Percentiles rank a stretch among this genome's conserved stretches.
phyloP scores from a whole-genome alignment of 768 basidiomycete species.

The Clitopilus hobsonii region DNA sequence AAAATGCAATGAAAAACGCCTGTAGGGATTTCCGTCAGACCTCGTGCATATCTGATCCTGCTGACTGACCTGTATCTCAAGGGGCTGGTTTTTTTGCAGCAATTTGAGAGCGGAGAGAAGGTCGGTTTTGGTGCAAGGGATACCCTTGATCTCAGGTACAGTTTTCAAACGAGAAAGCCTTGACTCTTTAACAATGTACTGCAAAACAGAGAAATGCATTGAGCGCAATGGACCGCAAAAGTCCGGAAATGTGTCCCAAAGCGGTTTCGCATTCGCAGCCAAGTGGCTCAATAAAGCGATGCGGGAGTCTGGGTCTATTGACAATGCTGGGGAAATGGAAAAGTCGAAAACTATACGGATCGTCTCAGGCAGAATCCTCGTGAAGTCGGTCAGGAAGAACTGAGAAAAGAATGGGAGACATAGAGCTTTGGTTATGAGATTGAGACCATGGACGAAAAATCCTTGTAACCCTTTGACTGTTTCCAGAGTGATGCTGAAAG shows the following conservation, averaged over 20 bases:
- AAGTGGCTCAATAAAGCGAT: slow-evolving; percentile 36
- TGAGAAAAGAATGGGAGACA: slow-evolving; percentile 37
- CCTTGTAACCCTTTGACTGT: slow-evolving; percentile 35
- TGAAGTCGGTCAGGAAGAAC: slow-evolving; percentile 46
- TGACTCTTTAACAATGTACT: slow-evolving; percentile 40
- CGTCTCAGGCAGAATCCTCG: slow-evolving; percentile 35
- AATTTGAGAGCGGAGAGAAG: slow-evolving; percentile 31
- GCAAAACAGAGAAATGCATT: slow-evolving; percentile 34
- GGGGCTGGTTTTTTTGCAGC: slow-evolving; percentile 33
- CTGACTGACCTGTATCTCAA: slow-evolving; percentile 21
- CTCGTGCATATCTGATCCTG: too few species aligned
- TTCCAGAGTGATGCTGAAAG: slow-evolving; percentile 31
- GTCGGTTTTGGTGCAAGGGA: slow-evolving; percentile 25
- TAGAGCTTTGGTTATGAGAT: slow-evolving; percentile 37
- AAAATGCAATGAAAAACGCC: slow-evolving; percentile 23
- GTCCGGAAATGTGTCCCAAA: slow-evolving; percentile 20
- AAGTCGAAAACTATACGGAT: slow-evolving; percentile 36
- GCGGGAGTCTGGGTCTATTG: slow-evolving; percentile 25
- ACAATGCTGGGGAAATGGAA: slow-evolving; percentile 34
- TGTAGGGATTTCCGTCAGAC: too few species aligned
- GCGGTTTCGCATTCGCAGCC: slow-evolving; percentile 24
- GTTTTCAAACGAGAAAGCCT: slow-evolving; percentile 19
- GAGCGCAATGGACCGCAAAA: slow-evolving; percentile 26
- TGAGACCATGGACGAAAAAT: slow-evolving; percentile 42
- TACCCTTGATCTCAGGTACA: slow-evolving; percentile 4